A percentile compares a stretch with the other conserved stretches of the same genome.
These are phyloP conservation scores for Mycena albidolilacea DNA, from an alignment of 768 basidiomycete species.

Conservation along the genomic window DNA sequence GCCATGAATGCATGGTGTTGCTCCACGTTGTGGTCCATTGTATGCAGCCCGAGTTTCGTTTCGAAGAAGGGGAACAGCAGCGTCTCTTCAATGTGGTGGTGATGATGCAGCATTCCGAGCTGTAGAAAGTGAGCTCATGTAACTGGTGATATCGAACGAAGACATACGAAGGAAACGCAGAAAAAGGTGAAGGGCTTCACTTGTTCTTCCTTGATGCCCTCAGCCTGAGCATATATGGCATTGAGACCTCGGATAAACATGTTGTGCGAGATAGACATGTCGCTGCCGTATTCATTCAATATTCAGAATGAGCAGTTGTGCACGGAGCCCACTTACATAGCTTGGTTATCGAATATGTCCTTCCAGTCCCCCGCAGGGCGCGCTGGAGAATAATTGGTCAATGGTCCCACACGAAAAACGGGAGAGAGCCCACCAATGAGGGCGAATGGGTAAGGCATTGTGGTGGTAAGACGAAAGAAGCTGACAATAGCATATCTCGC, in stretches of 20 bases:
- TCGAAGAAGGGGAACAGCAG: constrained; percentile 49
- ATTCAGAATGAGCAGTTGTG: background rate
- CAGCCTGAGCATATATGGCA: constrained; percentile 46
- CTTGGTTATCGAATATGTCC: constrained; percentile 48
- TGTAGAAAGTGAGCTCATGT: constrained; percentile 16
- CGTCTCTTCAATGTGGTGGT: constrained; percentile 51
- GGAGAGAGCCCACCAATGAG: constrained; percentile 17
- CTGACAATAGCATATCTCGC: background rate
- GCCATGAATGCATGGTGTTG: constrained; percentile 48
- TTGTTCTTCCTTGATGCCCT: constrained; percentile 42
- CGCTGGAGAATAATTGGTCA: constrained; percentile 1
- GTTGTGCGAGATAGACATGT: constrained; percentile 51
- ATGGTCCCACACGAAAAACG: too few relatives aligned
- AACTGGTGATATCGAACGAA: background rate
- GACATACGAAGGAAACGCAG: constrained; percentile 45
- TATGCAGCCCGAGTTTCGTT: constrained; percentile 46
- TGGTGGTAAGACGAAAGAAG: constrained; percentile 20
- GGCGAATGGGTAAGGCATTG: constrained; percentile 32
- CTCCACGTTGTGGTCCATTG: constrained; percentile 47
- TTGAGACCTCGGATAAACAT: constrained; percentile 50
- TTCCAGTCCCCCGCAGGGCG: constrained; percentile 48
- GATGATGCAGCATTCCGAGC: constrained; percentile 49
- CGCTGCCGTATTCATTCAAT: constrained; percentile 36
- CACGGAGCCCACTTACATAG: constrained; percentile 42
- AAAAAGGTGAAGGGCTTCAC: constrained; percentile 49